These are phyloP conservation scores for Macrolepiota fuliginosa DNA, from an alignment of 768 basidiomycete species.

Conservation along the genomic window DNA sequence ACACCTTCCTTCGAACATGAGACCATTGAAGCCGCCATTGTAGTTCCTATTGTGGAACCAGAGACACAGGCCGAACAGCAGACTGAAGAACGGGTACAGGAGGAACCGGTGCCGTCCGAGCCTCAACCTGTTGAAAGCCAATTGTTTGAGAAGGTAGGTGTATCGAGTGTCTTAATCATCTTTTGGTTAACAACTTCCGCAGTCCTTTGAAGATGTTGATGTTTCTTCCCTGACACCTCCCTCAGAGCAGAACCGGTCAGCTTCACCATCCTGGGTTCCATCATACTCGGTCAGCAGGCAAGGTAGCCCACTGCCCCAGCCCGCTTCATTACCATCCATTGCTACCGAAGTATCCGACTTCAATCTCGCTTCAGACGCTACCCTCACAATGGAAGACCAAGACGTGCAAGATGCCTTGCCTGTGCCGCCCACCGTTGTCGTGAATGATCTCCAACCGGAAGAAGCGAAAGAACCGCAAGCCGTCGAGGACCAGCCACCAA, in stretches of 20 bases:
- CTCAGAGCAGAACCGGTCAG: background rate
- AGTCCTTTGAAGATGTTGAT: background rate
- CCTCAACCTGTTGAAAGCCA: background rate
- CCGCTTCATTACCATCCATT: background rate
- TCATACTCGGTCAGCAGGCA: constrained; percentile 22
- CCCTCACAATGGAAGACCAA: background rate
- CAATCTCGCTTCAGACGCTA: background rate
- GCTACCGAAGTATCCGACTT: background rate
- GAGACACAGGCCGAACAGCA: background rate
- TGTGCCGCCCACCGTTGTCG: background rate
- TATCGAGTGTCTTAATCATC: background rate
- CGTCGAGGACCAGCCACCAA: constrained; percentile 11
- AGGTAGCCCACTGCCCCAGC: constrained; percentile 18
- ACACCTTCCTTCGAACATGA: background rate
- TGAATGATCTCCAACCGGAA: background rate
- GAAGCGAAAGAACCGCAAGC: background rate
- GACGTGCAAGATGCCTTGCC: background rate
- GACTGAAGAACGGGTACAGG: background rate
- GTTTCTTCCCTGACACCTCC: constrained; percentile 2
- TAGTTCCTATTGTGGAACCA: background rate
- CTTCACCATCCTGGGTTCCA: constrained; percentile 19
- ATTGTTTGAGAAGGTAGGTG: background rate
- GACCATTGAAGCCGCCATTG: background rate
- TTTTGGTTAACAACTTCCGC: background rate
- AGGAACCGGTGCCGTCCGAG: background rate